phyloP scores from a whole-genome alignment of 768 basidiomycete species.

The Clitopilus passeckerianus region DNA sequence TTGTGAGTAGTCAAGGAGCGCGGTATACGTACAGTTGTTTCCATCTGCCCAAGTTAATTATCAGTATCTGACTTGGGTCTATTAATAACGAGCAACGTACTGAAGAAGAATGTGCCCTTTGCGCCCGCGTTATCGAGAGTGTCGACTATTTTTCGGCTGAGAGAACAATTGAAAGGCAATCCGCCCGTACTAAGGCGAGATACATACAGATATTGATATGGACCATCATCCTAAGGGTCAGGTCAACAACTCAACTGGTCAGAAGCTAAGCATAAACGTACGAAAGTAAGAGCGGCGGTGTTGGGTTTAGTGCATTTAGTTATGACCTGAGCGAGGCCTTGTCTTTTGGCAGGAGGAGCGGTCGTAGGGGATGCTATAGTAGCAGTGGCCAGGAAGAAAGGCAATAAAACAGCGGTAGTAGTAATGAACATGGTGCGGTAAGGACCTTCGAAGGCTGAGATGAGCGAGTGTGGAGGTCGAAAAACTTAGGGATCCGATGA shows the following conservation, averaged over 20 bases:
- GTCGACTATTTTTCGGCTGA: conserved; percentile 9
- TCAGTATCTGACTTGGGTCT: background rate
- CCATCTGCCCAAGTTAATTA: conserved; percentile 20
- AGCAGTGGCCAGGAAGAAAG: background rate
- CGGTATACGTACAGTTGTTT: conserved; percentile 26
- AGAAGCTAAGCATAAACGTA: conserved; percentile 11
- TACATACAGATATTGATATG: conserved; percentile 10
- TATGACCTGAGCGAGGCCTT: conserved; percentile 19
- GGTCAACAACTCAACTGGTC: background rate
- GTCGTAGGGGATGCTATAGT: background rate
- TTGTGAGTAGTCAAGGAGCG: background rate
- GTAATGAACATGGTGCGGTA: background rate
- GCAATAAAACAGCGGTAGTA: background rate
- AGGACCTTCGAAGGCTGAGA: background rate
- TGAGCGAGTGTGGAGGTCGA: background rate
- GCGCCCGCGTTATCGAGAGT: conserved; percentile 25
- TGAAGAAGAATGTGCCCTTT: conserved; percentile 37
- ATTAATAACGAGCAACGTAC: conserved; percentile 1
- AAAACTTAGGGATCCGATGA: background rate
- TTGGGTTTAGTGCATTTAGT: conserved; percentile 25
- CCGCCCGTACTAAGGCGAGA: background rate
- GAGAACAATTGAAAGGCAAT: background rate
- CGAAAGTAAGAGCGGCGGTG: conserved; percentile 29
- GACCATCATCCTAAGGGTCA: conserved; percentile 14
- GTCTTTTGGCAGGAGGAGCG: background rate